phyloP scores from a whole-genome alignment of 306 rosid species.

The Herpetospermum pedunculosum region DNA sequence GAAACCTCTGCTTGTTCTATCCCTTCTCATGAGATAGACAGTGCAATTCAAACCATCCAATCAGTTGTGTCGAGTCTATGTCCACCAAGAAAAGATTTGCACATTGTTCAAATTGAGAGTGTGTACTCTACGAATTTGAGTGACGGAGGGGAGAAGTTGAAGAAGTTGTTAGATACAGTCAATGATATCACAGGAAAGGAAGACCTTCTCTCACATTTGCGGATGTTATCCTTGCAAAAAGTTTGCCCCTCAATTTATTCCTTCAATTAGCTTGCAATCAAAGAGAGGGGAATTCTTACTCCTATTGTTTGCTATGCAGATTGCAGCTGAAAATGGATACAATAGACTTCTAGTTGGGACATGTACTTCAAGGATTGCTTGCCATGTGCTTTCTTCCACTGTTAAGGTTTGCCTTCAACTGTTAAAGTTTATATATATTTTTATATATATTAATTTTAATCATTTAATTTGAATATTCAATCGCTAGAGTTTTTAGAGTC shows the following conservation, averaged over 20 bases:
- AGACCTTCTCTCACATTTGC: constrained; percentile 55
- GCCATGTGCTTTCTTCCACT: constrained; percentile 70
- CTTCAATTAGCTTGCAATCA: background rate
- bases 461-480: background rate
- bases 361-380: constrained; percentile 78
- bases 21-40: constrained; percentile 30
- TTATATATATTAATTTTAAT: background rate
- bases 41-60: constrained; percentile 31
- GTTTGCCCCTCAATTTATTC: constrained; percentile 24
- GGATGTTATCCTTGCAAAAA: constrained; percentile 79
- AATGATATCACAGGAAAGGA: constrained; percentile 73
- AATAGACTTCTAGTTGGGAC: constrained; percentile 70
- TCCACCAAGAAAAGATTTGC: constrained; percentile 54
- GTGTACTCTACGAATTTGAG: constrained; percentile 35
- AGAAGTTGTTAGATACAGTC: constrained; percentile 29
- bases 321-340: constrained; percentile 68
- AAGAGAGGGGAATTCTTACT: background rate
- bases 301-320: constrained; percentile 17
- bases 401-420: constrained; percentile 50
- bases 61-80: constrained; percentile 39
- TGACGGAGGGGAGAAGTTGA: constrained; percentile 40
- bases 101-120: constrained; percentile 55
- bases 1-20: constrained; percentile 39
- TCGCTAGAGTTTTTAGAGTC: background rate
- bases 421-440: background rate